Percentiles rank a stretch among this genome's conserved stretches.
phyloP scores from a whole-genome alignment of 2,329 filamentous ascomycete species.

The Bipolaris gigantea region DNA sequence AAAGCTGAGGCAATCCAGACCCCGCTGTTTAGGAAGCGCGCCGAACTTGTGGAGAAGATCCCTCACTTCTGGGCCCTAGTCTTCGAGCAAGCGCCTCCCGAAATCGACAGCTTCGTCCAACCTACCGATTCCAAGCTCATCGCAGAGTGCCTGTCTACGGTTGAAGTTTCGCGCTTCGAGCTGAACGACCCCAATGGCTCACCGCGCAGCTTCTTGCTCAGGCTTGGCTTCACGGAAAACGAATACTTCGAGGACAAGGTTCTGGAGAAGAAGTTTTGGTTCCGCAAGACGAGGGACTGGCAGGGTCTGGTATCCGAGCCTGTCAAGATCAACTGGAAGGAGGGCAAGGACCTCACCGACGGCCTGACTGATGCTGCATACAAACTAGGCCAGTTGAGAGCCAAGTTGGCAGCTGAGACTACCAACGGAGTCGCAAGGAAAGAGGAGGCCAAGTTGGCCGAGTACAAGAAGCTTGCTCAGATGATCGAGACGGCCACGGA shows the following conservation, averaged over 20 bases:
- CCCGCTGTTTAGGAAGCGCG: slow-evolving; percentile 76
- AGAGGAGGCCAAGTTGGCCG: slow-evolving; percentile 57
- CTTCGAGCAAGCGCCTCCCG: slow-evolving; percentile 80
- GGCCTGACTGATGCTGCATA: slow-evolving; percentile 76
- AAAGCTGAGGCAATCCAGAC: slow-evolving; percentile 69
- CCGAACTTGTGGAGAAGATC: slow-evolving; percentile 70
- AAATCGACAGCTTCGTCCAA: slow-evolving; percentile 87
- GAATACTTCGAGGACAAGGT: slow-evolving; percentile 76
- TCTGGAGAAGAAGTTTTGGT: slow-evolving; percentile 91
- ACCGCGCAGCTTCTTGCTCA: slow-evolving; percentile 72
- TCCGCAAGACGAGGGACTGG: slow-evolving; percentile 70
- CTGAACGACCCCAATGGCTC: slow-evolving; percentile 69
- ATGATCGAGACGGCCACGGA: slow-evolving; percentile 62
- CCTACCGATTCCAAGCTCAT: slow-evolving; percentile 76
- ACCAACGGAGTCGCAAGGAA: slow-evolving; percentile 49
- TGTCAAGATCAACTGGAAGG: slow-evolving; percentile 77
- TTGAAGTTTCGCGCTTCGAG: slow-evolving; percentile 81
- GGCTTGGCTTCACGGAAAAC: slow-evolving; percentile 78
- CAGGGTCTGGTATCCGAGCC: slow-evolving; percentile 83
- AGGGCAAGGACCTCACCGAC: slow-evolving; percentile 77
- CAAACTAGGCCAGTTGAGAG: slow-evolving; percentile 67
- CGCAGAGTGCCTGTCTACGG: slow-evolving; percentile 64
- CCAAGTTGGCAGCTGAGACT: slow-evolving; percentile 35
- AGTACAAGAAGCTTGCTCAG: slow-evolving; percentile 58
- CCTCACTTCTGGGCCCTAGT: slow-evolving; percentile 94